A percentile compares a stretch with the other conserved stretches of the same genome.
Conservation (phyloP, 169 alveolate species). For the Plasmodium vinckei region DNA sequence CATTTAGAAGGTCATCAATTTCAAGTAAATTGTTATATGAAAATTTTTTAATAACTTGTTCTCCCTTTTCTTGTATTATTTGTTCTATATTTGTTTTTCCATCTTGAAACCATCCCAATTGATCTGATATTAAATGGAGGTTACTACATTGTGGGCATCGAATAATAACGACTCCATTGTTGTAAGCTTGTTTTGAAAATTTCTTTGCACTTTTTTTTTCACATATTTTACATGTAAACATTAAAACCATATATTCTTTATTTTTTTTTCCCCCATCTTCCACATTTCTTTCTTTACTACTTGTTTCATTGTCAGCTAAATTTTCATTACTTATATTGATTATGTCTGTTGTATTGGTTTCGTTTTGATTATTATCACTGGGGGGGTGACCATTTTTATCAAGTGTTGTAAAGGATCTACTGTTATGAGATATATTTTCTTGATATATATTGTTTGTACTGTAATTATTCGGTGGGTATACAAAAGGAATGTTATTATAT, state of each 20-base stretch:
- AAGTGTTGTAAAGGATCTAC: too few relatives aligned
- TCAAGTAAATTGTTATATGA: constrained; percentile 62
- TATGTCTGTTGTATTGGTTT: not conserved
- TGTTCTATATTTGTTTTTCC: constrained; percentile 81
- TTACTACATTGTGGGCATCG: constrained; percentile 82
- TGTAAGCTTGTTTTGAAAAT: constrained; percentile 83
- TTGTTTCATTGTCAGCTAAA: not conserved
- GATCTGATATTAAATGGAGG: constrained; percentile 84
- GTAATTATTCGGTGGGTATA: too few relatives aligned
- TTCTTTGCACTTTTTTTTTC: constrained; percentile 78
- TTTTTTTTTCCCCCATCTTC: constrained; percentile 4
- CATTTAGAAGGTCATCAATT: constrained; percentile 53
- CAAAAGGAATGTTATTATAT: too few relatives aligned
- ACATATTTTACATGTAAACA: constrained; percentile 84
- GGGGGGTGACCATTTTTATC: not conserved
- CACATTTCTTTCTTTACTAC: not conserved
- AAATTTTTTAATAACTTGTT: constrained; percentile 75
- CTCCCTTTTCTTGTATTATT: constrained; percentile 77
- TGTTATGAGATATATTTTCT: too few relatives aligned
- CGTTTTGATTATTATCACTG: not conserved
- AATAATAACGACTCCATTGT: constrained; percentile 83
- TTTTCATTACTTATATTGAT: not conserved
- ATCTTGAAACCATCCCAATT: constrained; percentile 86
- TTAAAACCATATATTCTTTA: constrained; percentile 54
- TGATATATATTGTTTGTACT: too few relatives aligned